A percentile compares a stretch with the other conserved stretches of the same genome.
Conservation (phyloP, 2,329 filamentous ascomycete species). For the Penicillium sp. region DNA sequence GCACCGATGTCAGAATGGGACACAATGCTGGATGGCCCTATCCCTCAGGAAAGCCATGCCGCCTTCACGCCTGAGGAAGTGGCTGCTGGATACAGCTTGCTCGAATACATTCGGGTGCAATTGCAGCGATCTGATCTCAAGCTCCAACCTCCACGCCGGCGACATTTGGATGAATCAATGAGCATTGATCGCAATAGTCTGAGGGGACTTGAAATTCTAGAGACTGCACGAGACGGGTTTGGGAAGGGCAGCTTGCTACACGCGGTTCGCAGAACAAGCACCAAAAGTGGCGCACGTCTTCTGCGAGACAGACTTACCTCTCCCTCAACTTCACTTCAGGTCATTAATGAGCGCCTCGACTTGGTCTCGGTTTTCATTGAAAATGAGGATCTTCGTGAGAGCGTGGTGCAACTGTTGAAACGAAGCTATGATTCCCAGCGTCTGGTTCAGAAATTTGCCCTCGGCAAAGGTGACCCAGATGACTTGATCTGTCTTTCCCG, state of each 20-base stretch:
- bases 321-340: slow-evolving; percentile 79
- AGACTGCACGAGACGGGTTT: slow-evolving; percentile 75
- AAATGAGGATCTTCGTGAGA: slow-evolving; percentile 66
- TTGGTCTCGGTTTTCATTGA: slow-evolving; percentile 74
- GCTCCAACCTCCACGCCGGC: slow-evolving; percentile 76
- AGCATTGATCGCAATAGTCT: slow-evolving; percentile 89
- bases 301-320: slow-evolving; percentile 81
- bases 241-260: slow-evolving; percentile 84
- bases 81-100: slow-evolving; percentile 72
- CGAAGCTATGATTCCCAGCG: slow-evolving; percentile 83
- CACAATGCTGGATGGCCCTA: slow-evolving; percentile 71
- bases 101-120: slow-evolving; percentile 79
- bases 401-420: slow-evolving; percentile 65
- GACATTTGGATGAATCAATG: slow-evolving; percentile 76
- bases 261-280: slow-evolving; percentile 84
- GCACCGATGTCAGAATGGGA: slow-evolving; percentile 64
- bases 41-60: slow-evolving; percentile 53
- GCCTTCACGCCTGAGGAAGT: slow-evolving; percentile 69
- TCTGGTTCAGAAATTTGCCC: slow-evolving; percentile 87
- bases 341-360: slow-evolving; percentile 77
- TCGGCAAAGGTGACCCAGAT: slow-evolving; percentile 87
- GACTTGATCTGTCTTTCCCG: slow-evolving; percentile 80
- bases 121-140: slow-evolving; percentile 76
- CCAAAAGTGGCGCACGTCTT: slow-evolving; percentile 83
- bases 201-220: slow-evolving; percentile 81